Evolutionary conservation across 2,329 filamentous ascomycete genomes (phyloP).

Genomic region (Aureobasidium vineae): DNA sequence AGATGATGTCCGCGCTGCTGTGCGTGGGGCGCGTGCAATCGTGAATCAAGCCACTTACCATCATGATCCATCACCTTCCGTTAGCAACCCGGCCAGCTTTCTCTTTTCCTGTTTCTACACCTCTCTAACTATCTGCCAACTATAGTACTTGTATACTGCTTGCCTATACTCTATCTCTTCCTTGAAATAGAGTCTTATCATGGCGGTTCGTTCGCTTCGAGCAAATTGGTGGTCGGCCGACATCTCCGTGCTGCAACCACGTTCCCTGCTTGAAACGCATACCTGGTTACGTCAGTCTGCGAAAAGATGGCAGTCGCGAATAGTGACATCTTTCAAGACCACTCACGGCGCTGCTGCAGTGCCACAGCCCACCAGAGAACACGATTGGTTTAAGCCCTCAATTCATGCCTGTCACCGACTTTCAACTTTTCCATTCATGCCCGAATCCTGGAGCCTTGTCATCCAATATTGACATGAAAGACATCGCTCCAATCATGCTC

Average conservation of each 20-base stretch:
- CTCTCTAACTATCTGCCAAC: not conserved
- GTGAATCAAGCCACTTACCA: not conserved
- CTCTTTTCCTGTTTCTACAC: not conserved
- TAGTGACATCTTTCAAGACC: not conserved
- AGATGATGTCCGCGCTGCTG: not conserved
- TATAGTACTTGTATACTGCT: not conserved
- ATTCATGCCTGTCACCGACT: not conserved
- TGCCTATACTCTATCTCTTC: too few relatives aligned
- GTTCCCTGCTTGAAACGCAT: not conserved
- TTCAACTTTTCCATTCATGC: not conserved
- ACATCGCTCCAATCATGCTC: constrained; percentile 10
- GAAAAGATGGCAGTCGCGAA: constrained; percentile 17
- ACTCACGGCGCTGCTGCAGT: constrained; percentile 5
- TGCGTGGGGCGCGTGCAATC: not conserved
- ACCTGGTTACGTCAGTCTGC: constrained; percentile 1
- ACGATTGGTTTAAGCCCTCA: not conserved
- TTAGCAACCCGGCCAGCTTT: not conserved
- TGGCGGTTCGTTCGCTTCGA: not conserved
- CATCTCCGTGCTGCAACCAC: not conserved
- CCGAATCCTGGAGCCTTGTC: not conserved
- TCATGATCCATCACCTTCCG: constrained; percentile 6
- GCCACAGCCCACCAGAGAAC: not conserved
- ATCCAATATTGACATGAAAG: not conserved
- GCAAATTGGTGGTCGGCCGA: not conserved
- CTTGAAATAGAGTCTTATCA: not conserved